Evolutionary conservation across 805 yeast genomes (phyloP), one percentile per base, ranked within the genome.

Genomic region (Ogataea chonburiensis): DNA sequence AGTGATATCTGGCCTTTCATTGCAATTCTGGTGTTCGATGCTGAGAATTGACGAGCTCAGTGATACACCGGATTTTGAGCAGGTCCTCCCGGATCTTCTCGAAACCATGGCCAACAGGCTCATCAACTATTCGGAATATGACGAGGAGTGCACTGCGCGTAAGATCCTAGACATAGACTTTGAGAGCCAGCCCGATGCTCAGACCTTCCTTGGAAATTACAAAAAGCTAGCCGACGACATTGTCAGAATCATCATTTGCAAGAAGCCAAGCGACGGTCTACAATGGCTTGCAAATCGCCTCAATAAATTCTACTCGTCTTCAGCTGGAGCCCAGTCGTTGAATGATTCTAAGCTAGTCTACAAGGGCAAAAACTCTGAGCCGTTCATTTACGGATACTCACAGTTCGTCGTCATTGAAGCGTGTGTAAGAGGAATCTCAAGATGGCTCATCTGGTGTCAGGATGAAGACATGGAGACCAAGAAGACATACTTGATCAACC

Each of bases 391-490:
- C 42, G 93, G 95, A 0, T 73, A 81, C 35, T 76, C 95, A 0
- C 96, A 88, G 56, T 79, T 93, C 43, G 81, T 79, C 54, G 77
- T 88, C 17, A 86, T 88, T 17, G 98, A 91, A 60, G 82, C 95
- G 22, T 82, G 94, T 48, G 76, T 93, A 21, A 75, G 95, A 42
- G 98, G 98, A 23, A 81, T 94, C 16, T 80, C 93, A 9, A 75
- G 99, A 55, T 94, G 99, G 98, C 78, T 86, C 51, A 79, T 87
- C 12, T 91, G 97, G 96, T 88, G 86, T 51, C 71, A 62, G 22
- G 77, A 78, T 5, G 71, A 70, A 28, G 70, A 71, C 38, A 70
- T 75, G 34, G 79, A 74, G 23, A 64, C 66, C 24, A 66, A 77
- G 10, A 80, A 79, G 33, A 67, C 58, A 14, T 66, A 77, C 36